A percentile compares a stretch with the other conserved stretches of the same genome.
Evolutionary conservation across 768 basidiomycete species (phyloP).

Genomic region (Clavaria fumosa): DNA sequence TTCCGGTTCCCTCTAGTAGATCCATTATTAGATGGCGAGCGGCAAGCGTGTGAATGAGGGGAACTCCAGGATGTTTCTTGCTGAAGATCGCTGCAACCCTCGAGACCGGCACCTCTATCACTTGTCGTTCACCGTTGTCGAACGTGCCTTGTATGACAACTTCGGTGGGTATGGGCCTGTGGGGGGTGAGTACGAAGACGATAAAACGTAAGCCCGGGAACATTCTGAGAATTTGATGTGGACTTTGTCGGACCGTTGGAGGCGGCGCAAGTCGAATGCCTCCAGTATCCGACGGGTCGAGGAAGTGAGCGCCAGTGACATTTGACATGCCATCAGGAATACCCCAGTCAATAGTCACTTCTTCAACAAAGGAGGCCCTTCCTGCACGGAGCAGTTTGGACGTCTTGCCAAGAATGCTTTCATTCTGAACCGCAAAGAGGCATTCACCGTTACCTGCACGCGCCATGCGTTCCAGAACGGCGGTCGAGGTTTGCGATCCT

Average conservation of each 20-base stretch:
- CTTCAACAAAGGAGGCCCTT: slow-evolving; percentile 28
- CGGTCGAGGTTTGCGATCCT: slow-evolving; percentile 32
- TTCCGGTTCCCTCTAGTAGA: slow-evolving; percentile 19
- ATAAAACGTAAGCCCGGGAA: slow-evolving; percentile 22
- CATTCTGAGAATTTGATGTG: slow-evolving; percentile 18
- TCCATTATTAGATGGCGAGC: not conserved
- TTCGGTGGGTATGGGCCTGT: slow-evolving; percentile 16
- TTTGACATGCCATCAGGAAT: slow-evolving; percentile 14
- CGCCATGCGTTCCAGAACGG: slow-evolving; percentile 39
- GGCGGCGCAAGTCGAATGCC: slow-evolving; percentile 14
- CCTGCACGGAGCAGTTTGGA: slow-evolving; percentile 36
- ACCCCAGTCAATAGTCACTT: slow-evolving; percentile 37
- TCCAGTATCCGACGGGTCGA: slow-evolving; percentile 9
- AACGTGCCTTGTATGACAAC: slow-evolving; percentile 13
- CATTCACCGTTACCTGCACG: slow-evolving; percentile 34
- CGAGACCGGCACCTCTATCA: not conserved
- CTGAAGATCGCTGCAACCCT: not conserved
- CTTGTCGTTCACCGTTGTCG: not conserved
- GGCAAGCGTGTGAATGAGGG: not conserved
- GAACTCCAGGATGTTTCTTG: not conserved
- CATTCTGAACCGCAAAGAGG: slow-evolving; percentile 29
- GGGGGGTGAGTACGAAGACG: slow-evolving; percentile 21
- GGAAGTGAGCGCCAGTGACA: slow-evolving; percentile 3
- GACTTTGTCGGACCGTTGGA: slow-evolving; percentile 23
- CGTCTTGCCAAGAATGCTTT: slow-evolving; percentile 34